Evolutionary conservation across 257 asterid genomes (phyloP).

Genomic region (Rehmannia glutinosa): DNA sequence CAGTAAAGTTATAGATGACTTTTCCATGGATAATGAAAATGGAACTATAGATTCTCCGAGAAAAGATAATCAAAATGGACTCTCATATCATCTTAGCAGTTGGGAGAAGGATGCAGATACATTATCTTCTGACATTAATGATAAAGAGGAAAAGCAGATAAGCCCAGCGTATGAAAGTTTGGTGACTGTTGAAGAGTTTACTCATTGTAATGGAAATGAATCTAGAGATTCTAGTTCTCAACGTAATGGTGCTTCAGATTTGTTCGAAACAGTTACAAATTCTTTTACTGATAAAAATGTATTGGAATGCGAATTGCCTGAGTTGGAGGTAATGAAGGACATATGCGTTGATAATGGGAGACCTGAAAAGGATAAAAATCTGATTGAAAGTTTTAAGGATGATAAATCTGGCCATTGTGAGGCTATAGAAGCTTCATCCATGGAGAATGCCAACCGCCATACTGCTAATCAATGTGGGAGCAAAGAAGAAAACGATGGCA

Average conservation of each 20-base stretch:
- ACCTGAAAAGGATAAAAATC: constrained; percentile 36
- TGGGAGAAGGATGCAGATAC: constrained; percentile 31
- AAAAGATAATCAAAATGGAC: constrained; percentile 26
- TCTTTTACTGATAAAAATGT: constrained; percentile 48
- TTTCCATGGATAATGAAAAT: constrained; percentile 19
- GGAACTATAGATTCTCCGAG: constrained; percentile 19
- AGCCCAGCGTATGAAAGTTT: constrained; percentile 27
- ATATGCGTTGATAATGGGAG: constrained; percentile 76
- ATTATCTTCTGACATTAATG: constrained; percentile 27
- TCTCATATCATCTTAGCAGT: constrained; percentile 15
- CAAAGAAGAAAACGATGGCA: constrained; percentile 22
- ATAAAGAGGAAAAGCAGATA: constrained; percentile 25
- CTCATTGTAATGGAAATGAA: constrained; percentile 21
- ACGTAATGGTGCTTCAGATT: constrained; percentile 17
- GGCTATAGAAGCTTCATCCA: constrained; percentile 14
- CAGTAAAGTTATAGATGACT: constrained; percentile 25
- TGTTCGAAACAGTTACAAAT: constrained; percentile 19
- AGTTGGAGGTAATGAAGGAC: constrained; percentile 59
- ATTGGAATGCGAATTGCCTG: constrained; percentile 47
- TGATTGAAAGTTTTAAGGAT: constrained; percentile 27
- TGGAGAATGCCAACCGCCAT: constrained; percentile 14
- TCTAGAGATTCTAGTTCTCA: constrained; percentile 25
- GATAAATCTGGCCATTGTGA: constrained; percentile 21
- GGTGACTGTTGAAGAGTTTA: constrained; percentile 20
- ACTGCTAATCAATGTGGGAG: constrained; percentile 24